Base-by-base conservation (phyloP, 1,139 yeast genomes). In the Suhomyces coccinellae region DNA sequence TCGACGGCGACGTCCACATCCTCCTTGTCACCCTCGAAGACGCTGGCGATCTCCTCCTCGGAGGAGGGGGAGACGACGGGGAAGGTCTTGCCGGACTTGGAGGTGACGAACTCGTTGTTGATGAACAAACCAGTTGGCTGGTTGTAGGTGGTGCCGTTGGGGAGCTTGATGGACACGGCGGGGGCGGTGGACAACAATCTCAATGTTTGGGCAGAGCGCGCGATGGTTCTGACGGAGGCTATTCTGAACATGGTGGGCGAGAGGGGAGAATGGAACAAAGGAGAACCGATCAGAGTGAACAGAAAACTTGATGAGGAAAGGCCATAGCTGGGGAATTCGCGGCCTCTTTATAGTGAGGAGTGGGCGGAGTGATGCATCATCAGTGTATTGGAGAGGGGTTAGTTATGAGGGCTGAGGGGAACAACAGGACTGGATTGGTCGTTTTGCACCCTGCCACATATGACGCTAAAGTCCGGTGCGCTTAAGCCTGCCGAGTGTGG, bases 111-210 rank as follows among this genome's bases (percentile, higher is more conserved):
- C 43, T 56, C 58, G 50, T 56, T 56, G 49, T 56, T 53, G 46
- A 55, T 55, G 49, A 56, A 56, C 41, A 56, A 50, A 28, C 59
- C 59, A 10, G 57, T 60, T 22, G 58, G 58, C 45, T 55, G 88
- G 39, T 74, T 71, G 43, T 55, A 56, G 33, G 51, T 71, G 30
- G 68, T 53, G 37, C 88, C 88, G 55, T 80, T 82, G 52, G 90
- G 90, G 36, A 84, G 74, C 11, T 73, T 79, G 51, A 85, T 65
- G 29, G 67, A 69, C 41, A 75, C 77, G 22, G 69, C 59, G 42
- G 83, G 80, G 47, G 68, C 64, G 34, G 50, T 35, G 28, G 54
- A 46, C 46, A 47, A 48, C 31, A 38, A 28, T 46, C 53, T 50
- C 40, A 44, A 16, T 9, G 46, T 33, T 32, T 40, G 46, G 17